These are phyloP conservation scores for Lactarius indigo DNA, from an alignment of 768 basidiomycete species.

Conservation along the genomic window DNA sequence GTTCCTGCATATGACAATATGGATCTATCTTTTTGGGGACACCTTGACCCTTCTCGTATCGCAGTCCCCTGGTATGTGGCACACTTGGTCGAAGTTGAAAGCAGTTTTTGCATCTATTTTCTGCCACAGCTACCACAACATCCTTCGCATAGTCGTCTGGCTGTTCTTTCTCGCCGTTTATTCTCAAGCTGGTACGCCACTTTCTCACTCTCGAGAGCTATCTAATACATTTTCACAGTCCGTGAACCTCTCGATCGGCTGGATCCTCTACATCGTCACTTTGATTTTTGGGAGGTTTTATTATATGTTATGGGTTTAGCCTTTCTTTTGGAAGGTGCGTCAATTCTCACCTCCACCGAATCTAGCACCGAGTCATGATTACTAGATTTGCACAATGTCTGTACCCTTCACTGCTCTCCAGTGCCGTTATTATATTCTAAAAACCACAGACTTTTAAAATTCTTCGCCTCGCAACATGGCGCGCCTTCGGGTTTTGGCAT, in stretches of 20 bases:
- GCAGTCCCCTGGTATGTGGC: slow-evolving; percentile 64
- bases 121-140: slow-evolving; percentile 70
- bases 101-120: neutral
- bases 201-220: neutral
- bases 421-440: neutral
- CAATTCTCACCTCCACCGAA: neutral
- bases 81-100: neutral
- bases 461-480: slow-evolving; percentile 71
- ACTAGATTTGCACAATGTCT: slow-evolving; percentile 57
- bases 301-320: slow-evolving; percentile 78
- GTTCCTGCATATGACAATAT: slow-evolving; percentile 59
- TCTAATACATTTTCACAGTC: slow-evolving; percentile 41
- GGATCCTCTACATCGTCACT: slow-evolving; percentile 45
- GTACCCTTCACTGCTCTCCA: slow-evolving; percentile 2
- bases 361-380: neutral
- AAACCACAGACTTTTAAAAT: slow-evolving; percentile 59
- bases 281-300: slow-evolving; percentile 78
- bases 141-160: slow-evolving; percentile 76
- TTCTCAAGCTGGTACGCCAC: slow-evolving; percentile 69
- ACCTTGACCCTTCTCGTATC: slow-evolving; percentile 72
- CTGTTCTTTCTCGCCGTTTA: slow-evolving; percentile 74
- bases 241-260: slow-evolving; percentile 73
- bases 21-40: slow-evolving; percentile 57
- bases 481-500: slow-evolving; percentile 82
- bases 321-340: slow-evolving; percentile 74